Evolutionary conservation across 768 basidiomycete species (phyloP).

Genomic region (Boletus eberwhitei): DNA sequence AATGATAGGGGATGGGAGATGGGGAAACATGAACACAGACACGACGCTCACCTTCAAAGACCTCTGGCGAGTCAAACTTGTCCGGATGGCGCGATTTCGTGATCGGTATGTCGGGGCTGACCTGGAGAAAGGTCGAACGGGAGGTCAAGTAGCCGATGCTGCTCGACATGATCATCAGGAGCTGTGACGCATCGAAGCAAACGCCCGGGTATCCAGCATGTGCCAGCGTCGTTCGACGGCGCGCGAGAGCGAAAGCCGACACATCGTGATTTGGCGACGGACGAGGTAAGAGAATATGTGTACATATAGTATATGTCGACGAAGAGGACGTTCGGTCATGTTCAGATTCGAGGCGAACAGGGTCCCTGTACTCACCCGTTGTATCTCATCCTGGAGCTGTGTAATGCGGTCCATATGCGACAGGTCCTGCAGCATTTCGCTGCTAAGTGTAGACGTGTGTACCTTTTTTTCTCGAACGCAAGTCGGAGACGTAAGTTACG

Average conservation of each 20-base stretch:
- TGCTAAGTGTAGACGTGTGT: slow-evolving; percentile 30
- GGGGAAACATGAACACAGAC: background rate
- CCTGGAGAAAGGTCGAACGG: slow-evolving; percentile 72
- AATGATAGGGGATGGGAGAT: background rate
- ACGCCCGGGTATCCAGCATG: no score
- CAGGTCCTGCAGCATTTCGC: slow-evolving; percentile 89
- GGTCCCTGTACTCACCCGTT: slow-evolving; percentile 50
- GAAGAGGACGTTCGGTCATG: background rate
- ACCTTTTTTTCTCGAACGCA: slow-evolving; percentile 4
- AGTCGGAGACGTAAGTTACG: slow-evolving; percentile 15
- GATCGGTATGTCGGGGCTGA: slow-evolving; percentile 77
- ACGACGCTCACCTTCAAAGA: slow-evolving; percentile 60
- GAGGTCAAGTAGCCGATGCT: slow-evolving; percentile 77
- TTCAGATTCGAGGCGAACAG: slow-evolving; percentile 13
- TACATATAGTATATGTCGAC: background rate
- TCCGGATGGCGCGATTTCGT: slow-evolving; percentile 75
- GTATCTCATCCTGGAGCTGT: slow-evolving; percentile 92
- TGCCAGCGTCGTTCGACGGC: background rate
- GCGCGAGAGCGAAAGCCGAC: background rate
- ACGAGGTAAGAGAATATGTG: background rate
- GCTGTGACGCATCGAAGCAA: slow-evolving; percentile 36
- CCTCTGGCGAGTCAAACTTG: slow-evolving; percentile 67
- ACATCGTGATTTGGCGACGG: background rate
- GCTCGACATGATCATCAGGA: slow-evolving; percentile 86
- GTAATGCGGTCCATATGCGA: slow-evolving; percentile 96